Conservation (phyloP, 2,329 filamentous ascomycete species). For the Thielaviopsis populi region DNA sequence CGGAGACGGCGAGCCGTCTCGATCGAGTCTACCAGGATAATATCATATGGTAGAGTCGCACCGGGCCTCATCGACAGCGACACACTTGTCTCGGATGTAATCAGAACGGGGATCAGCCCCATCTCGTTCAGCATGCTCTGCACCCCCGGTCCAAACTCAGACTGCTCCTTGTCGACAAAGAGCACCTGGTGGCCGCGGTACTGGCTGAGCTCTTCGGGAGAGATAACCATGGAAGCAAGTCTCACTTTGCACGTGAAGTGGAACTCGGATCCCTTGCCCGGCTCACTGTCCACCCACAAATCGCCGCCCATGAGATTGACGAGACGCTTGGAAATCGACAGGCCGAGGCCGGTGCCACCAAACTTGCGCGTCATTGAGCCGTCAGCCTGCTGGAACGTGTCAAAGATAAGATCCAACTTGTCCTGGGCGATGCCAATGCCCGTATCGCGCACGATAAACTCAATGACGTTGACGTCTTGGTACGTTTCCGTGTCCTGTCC, state of each 20-base stretch:
- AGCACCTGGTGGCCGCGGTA: slow-evolving; percentile 86
- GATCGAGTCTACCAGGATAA: slow-evolving; percentile 89
- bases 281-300: slow-evolving; percentile 89
- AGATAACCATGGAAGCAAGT: slow-evolving; percentile 63
- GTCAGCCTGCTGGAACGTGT: slow-evolving; percentile 97
- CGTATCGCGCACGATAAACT: slow-evolving; percentile 91
- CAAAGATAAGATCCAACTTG: slow-evolving; percentile 93
- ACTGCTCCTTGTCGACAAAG: slow-evolving; percentile 85
- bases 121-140: slow-evolving; percentile 62
- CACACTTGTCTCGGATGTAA: slow-evolving; percentile 60
- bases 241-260: slow-evolving; percentile 91
- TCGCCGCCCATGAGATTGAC: slow-evolving; percentile 94
- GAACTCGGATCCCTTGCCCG: slow-evolving; percentile 83
- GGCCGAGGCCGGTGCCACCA: slow-evolving; percentile 79
- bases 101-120: slow-evolving; percentile 66
- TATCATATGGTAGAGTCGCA: slow-evolving; percentile 64
- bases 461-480: slow-evolving; percentile 67
- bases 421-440: slow-evolving; percentile 93
- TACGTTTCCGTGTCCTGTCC: slow-evolving; percentile 43
- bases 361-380: slow-evolving; percentile 94
- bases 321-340: slow-evolving; percentile 88
- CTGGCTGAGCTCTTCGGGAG: slow-evolving; percentile 66
- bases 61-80: slow-evolving; percentile 38
- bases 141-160: slow-evolving; percentile 61
- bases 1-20: slow-evolving; percentile 75